phyloP scores from a whole-genome alignment of 73 alveolate species.

The Uronychia binucleata region DNA sequence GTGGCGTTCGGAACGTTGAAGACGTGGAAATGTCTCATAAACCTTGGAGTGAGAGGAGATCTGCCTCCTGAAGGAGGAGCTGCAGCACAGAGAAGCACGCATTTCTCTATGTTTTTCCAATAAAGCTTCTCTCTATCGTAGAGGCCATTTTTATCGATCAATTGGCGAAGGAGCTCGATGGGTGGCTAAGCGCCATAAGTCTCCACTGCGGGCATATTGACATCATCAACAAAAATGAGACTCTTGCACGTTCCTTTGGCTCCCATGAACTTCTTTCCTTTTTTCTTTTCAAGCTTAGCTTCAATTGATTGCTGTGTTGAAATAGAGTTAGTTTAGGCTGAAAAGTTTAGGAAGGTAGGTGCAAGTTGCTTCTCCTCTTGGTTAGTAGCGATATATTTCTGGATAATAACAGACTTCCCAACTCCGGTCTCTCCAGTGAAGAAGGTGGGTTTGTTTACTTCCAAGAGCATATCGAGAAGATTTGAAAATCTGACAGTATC shows the following conservation, averaged over 20 bases:
- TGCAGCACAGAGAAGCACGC: constrained; percentile 89
- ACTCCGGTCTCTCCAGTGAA: constrained; percentile 96
- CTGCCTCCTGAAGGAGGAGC: constrained; percentile 99
- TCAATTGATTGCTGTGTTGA: constrained; percentile 92
- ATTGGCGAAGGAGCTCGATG: constrained; percentile 90
- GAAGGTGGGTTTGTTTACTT: constrained; percentile 80
- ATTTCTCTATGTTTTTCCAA: constrained; percentile 86
- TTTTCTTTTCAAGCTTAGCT: constrained; percentile 85
- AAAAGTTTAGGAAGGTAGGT: constrained; percentile 82
- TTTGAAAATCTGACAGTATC: constrained; percentile 94
- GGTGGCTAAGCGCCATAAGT: constrained; percentile 98
- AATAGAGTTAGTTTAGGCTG: constrained; percentile 91
- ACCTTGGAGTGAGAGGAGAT: constrained; percentile 92
- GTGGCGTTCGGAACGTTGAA: constrained; percentile 92
- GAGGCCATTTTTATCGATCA: constrained; percentile 90
- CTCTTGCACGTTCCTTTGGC: constrained; percentile 87
- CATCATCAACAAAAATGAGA: constrained; percentile 94
- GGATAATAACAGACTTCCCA: constrained; percentile 93
- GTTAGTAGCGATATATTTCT: constrained; percentile 70
- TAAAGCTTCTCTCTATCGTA: constrained; percentile 89
- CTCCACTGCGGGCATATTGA: constrained; percentile 96
- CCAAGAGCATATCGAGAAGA: constrained; percentile 84
- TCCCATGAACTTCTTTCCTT: constrained; percentile 88
- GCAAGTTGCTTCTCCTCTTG: constrained; percentile 82
- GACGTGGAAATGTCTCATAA: constrained; percentile 90